Base-by-base conservation (phyloP, 129 eudicot genomes). In the Logfia minima region DNA sequence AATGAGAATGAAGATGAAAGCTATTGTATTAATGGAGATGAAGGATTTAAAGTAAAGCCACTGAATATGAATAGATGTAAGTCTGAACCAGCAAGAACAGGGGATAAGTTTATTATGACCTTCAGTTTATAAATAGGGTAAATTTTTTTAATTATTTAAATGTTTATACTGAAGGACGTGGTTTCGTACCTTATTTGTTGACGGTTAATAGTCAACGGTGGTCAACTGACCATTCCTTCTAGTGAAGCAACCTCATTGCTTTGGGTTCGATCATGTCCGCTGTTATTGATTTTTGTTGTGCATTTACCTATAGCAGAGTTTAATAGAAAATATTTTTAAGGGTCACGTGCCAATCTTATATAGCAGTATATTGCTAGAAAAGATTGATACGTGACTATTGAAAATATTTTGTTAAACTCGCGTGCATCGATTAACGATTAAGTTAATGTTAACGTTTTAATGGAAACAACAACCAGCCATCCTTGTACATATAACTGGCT, bases 31-130 rank as follows among this genome's bases (percentile, higher is more conserved):
- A 78, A 66, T 70, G 84, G 80, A 56, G 66, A 13, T 29, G 79
- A 75, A 60, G 81, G 35, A 35, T 73, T 68, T 66, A 69, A 48
- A 70, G 75, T 16, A 14, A 63, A 65, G 76, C 89, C 85, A 24
- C 60, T 87, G 81, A 41, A 79, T 41, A 80, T 86, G 29, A 87
- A 87, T 43, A 90, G 92, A 77, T 84, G 90, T 74, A 88, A 84
- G 79, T 87, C 92, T 63, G 96, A 78, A 70, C 92, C 96, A 73
- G 86, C 90, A 63, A 82, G 84, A 75, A 90, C 78, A 74, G 90
- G 90, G 53, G 90, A 77, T 72, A 85, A 90, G 83, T 80, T 85
- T 53, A 63, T 55, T 59, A 24, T 7, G 73, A 64, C 75, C 66
- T 80, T 80, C 31, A 8, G 26, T 71, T 16, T 52, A 69, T 78